Evolutionary conservation across 208 protist genomes (phyloP), one percentile per base, ranked within the genome.

Genomic region (Leishmania tropica): DNA sequence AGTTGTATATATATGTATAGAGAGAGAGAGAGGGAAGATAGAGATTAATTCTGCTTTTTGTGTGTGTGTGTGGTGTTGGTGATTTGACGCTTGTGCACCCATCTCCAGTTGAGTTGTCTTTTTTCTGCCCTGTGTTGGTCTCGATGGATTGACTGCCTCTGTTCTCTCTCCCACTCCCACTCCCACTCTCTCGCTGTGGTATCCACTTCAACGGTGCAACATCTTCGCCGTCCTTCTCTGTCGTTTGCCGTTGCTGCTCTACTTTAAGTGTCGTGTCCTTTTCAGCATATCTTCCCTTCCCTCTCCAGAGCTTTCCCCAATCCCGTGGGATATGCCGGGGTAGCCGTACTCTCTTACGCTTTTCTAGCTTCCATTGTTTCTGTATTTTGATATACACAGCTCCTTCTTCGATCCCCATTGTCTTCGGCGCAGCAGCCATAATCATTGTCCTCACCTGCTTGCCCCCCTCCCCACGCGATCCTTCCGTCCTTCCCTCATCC

Each of bases 391-490:
- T 5, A 68, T 62, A 68, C 76, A 47, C 31, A 53, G 35, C 40
- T 40, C 37, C 37, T 28, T 75, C 48, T 21, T 81, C 67, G 28
- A 58, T 47, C 48, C 58, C 70, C 17, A 54, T 62, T 81, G 17
- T 48, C 72, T 56, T 54, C 24, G 56, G 56, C 56, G 5, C 24
- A 24, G 17, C 56, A 62, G 70, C 42, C 31, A 21, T 45, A 19
- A 72, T 80, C 51, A 28, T 73, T 71, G 64, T 54, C 3, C 45
- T 73, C 67, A 47, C 10, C 67, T 73, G 67, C 15, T 73, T 45
- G 17, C 45, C 24, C 28, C 19, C 68, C 42, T 74, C 42, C 45
- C 68, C 35, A n/a, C 15, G 3, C 64, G 10, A 24, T 13, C 64
- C 28, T 42, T 42, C 7, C 35, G 21, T 35, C 5, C 4, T 42